Base-by-base conservation (phyloP, 2,329 filamentous ascomycete genomes). In the Hypoxylon sp. region DNA sequence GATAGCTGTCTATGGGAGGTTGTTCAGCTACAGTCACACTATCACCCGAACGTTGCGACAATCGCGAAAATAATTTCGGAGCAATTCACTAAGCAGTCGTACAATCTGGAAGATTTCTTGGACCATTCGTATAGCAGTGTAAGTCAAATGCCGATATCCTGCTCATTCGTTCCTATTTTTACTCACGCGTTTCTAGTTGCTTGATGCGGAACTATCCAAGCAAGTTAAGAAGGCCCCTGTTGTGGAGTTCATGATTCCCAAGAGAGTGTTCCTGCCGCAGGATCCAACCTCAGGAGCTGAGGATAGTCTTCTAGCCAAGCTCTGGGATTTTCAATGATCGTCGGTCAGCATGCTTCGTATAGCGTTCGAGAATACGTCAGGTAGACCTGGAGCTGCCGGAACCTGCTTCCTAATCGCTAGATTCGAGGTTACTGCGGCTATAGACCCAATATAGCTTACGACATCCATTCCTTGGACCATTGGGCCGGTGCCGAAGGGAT, bases 1-100 rank as follows among this genome's bases (percentile, higher is more conserved):
- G 94, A 98, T 64, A 97, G 93, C 80, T 94, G 92, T 79, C 82
- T 99, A 6, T 99, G 96, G 97, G 96, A 99, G 79, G 86, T 99
- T 57, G 92, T 97, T 67, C 94, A 93, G 65, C 83, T 98, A 63
- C 93, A 97, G 79, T 91, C 90, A 0, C 97, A 99, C 80, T 98
- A 97, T 80, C 96, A 99, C 78, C 96, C 97, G 13, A 99, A 98
- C 74, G 93, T 99, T 24, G 94, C 95, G 0, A 96, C 94, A 2
- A 89, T 99, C 73, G 92, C 94, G 48, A 96, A 94, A 80, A 97
- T 99, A 70, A 89, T 99, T 63, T 93, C 93, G 2, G 94, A 98
- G 81, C 96, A 98, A 79, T 99, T 98, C 79, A 99, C 96, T 2
- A 99, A 99, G 82, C 91, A 94, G 73, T 87, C 91, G 2, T 99